phyloP scores from a whole-genome alignment of 2,329 filamentous ascomycete species.

The Pseudopithomyces chartarum region DNA sequence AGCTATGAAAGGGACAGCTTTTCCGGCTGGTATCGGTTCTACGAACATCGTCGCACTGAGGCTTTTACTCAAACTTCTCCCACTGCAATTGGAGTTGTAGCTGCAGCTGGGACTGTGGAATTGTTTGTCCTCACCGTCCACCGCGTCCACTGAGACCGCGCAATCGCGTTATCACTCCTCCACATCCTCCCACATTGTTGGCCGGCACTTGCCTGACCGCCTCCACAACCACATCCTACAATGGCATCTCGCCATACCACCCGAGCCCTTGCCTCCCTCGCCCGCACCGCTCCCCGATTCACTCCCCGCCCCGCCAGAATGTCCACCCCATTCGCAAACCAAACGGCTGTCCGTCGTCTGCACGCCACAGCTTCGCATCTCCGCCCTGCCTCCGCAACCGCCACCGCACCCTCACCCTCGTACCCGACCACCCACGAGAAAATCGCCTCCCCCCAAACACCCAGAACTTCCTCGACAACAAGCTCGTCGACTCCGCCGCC shows the following conservation, averaged over 20 bases:
- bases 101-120: background rate
- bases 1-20: conserved; percentile 12
- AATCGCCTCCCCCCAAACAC: conserved; percentile 72
- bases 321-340: conserved; percentile 44
- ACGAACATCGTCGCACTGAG: conserved; percentile 3
- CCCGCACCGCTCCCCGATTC: conserved; percentile 41
- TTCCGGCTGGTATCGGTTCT: conserved; percentile 4
- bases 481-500: conserved; percentile 71
- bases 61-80: background rate
- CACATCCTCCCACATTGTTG: background rate
- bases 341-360: conserved; percentile 52
- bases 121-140: too few relatives aligned
- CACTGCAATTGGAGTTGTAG: background rate
- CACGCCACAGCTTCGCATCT: conserved; percentile 62
- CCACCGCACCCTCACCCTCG: conserved; percentile 50
- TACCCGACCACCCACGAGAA: conserved; percentile 76
- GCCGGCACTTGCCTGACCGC: conserved; percentile 7
- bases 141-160: too few relatives aligned
- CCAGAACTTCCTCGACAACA: conserved; percentile 81
- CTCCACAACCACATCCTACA: conserved; percentile 1
- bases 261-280: conserved; percentile 48
- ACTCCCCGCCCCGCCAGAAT: conserved; percentile 46
- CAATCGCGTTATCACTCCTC: too few relatives aligned
- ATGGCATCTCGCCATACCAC: conserved; percentile 55
- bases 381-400: conserved; percentile 54